Evolutionary conservation across 73 alveolate genomes (phyloP), one percentile per base, ranked within the genome.

Genomic region (Paramecium tetraurelia): DNA sequence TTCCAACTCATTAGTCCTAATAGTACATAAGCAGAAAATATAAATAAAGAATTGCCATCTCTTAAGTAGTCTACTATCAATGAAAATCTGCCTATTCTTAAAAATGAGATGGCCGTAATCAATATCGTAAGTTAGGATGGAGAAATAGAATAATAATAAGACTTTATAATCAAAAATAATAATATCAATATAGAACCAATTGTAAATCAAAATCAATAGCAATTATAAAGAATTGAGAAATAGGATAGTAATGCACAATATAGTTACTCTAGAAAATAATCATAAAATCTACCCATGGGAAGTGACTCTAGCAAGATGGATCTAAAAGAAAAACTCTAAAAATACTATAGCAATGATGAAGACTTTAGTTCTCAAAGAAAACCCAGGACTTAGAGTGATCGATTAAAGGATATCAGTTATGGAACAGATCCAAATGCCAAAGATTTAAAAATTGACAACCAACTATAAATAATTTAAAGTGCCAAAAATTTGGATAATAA

Each of bases 241-340:
- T 18, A 53, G 14, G 69, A 53, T 9, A 53, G 27, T 53, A 53
- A 53, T 20, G 21, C 18, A 18, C 31, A 53, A 53, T 53, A 53
- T n/a, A 53, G 69, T 53, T 33, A 53, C 46, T 63, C 84, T 4
- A 63, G 48, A 27, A 27, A 63, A 33, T 16, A 27, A 63, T 63
- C 44, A 0, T 63, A 27, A 14, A 63, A 63, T 14, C 24, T 63
- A 14, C 84, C 84, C 24, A 63, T 63, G 84, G 84, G 84, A 27
- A 63, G 84, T 63, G 84, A 63, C 21, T 63, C 84, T 18, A 63
- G 84, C 21, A 63, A 63, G 24, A 63, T 63, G 84, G 84, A 63
- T 33, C 46, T 63, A 1, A 63, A 63, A 63, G 84, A 63, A 63
- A 63, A 63, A 9, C 24, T 63, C 12, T 63, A 63, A 63, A 63